Percentiles rank a stretch among this genome's conserved stretches.
phyloP scores from a whole-genome alignment of 2,329 filamentous ascomycete species.

The Pseudogymnoascus verrucosus region DNA sequence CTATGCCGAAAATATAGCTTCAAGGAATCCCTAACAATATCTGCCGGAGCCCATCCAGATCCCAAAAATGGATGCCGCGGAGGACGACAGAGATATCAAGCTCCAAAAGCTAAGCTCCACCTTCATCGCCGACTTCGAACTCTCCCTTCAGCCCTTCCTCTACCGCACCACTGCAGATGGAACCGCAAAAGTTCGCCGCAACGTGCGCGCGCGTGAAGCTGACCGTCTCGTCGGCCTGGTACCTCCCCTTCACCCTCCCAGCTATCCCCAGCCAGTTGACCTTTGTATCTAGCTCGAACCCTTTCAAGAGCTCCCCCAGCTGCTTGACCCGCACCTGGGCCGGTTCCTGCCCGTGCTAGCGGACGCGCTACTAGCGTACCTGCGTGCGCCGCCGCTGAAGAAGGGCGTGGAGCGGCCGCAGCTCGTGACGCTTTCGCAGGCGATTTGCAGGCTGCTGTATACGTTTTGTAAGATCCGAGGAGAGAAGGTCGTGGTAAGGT shows the following conservation, averaged over 20 bases:
- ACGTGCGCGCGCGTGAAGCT: conserved; percentile 43
- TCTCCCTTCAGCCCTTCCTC: conserved; percentile 43
- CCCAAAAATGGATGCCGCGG: conserved; percentile 49
- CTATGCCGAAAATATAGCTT: not conserved
- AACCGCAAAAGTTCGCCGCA: conserved; percentile 35
- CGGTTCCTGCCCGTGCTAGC: conserved; percentile 67
- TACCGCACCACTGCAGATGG: conserved; percentile 42
- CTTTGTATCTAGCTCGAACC: conserved; percentile 52
- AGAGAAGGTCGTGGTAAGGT: conserved; percentile 83
- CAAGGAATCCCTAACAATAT: not conserved
- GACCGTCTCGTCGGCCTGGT: conserved; percentile 41
- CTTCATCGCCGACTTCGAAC: conserved; percentile 50
- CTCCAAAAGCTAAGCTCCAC: conserved; percentile 53
- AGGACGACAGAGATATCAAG: conserved; percentile 53
- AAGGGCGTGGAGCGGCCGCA: conserved; percentile 34
- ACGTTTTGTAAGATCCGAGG: conserved; percentile 91
- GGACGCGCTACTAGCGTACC: conserved; percentile 63
- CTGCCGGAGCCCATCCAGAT: not conserved
- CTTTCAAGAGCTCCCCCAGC: conserved; percentile 91
- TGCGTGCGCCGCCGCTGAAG: conserved; percentile 36
- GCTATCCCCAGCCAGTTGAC: conserved; percentile 16
- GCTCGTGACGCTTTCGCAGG: conserved; percentile 36
- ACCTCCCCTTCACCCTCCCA: not conserved
- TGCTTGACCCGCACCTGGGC: conserved; percentile 78
- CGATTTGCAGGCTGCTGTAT: conserved; percentile 75